These are phyloP conservation scores for button mushroom (Agaricus bisporus) DNA, from an alignment of 768 basidiomycete genomes.

Conservation along the genomic window DNA sequence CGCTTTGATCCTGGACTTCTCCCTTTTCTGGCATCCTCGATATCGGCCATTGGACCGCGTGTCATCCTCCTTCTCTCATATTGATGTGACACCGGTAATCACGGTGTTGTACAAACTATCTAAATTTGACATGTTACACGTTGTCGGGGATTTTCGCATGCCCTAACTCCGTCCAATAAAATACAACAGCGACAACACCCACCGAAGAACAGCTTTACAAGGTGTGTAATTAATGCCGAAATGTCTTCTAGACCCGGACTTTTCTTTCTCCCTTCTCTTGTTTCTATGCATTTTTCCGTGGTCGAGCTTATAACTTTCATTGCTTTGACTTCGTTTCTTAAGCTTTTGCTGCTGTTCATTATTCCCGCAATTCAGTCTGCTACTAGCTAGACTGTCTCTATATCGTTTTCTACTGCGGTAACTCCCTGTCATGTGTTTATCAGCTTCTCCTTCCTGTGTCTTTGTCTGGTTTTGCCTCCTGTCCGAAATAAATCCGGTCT, in stretches of 20 bases:
- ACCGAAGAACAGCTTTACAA: slow-evolving; percentile 50
- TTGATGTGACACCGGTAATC: slow-evolving; percentile 1
- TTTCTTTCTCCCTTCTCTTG: slow-evolving; percentile 2
- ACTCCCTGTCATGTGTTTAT: neutral
- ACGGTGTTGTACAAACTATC: slow-evolving; percentile 3
- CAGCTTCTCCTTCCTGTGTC: slow-evolving; percentile 4
- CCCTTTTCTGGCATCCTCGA: neutral
- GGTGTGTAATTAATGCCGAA: slow-evolving; percentile 24
- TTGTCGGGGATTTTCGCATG: slow-evolving; percentile 9
- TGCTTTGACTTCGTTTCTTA: neutral
- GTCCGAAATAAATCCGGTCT: slow-evolving; percentile 6
- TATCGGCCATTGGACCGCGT: neutral
- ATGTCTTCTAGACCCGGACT: neutral
- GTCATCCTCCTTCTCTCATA: slow-evolving; percentile 3
- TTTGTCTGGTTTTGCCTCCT: slow-evolving; percentile 1
- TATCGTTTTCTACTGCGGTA: neutral
- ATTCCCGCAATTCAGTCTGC: neutral
- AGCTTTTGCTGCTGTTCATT: neutral
- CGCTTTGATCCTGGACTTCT: neutral
- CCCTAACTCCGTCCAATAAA: slow-evolving; percentile 12
- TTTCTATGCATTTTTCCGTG: slow-evolving; percentile 5
- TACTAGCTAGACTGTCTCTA: neutral
- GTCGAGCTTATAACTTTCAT: neutral
- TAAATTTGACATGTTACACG: neutral
- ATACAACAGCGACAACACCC: slow-evolving; percentile 37